Evolutionary conservation across 1,284 basidiomycete genomes (phyloP), one percentile per base, ranked within the genome.

Genomic region (Puccinia triticina): DNA sequence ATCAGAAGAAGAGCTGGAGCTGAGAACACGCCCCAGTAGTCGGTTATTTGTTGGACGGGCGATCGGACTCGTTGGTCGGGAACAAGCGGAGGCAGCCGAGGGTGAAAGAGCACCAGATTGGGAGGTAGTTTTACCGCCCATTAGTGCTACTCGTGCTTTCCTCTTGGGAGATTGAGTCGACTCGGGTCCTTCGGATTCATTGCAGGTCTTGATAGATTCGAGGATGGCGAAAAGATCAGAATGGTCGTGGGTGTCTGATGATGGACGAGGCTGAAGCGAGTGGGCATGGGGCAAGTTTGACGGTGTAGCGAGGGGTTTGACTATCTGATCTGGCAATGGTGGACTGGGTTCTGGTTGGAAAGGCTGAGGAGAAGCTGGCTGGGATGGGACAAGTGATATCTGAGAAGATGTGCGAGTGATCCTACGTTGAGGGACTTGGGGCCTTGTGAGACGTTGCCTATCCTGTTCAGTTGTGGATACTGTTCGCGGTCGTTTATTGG

Each of bases 141-240:
- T 67, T 10, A 53, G 66, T 29, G 77, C 48, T 14, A 79, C 64
- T 18, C 66, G 61, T 10, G 66, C 46, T n/a, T 69, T 79, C 26
- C 71, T 79, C 26, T 79, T 79, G 48, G 66, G 50, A 53, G 66
- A 53, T 43, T 12, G 18, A 23, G 40, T 57, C 37, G 40, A 59
- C 2, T 55, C 50, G 43, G 16, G 34, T 11, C 18, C 53, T 57
- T 55, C 46, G 3, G 32, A 29, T 16, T 69, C 32, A 71, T 69
- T 43, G n/a, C n/a, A 32, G 8, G 26, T 32, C 5, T 64, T 53
- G 32, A 46, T 18, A 71, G 59, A 55, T 40, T 71, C 66, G 29
- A 79, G 77, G 34, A 79, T 69, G 53, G 46, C 59, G 26, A 79
- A 79, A 53, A 79, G 26, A 69, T 79, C 64, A 53, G 77, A 69